Conservation (phyloP, 2,329 filamentous ascomycete genomes). For the Pestalotiopsis sp. region DNA sequence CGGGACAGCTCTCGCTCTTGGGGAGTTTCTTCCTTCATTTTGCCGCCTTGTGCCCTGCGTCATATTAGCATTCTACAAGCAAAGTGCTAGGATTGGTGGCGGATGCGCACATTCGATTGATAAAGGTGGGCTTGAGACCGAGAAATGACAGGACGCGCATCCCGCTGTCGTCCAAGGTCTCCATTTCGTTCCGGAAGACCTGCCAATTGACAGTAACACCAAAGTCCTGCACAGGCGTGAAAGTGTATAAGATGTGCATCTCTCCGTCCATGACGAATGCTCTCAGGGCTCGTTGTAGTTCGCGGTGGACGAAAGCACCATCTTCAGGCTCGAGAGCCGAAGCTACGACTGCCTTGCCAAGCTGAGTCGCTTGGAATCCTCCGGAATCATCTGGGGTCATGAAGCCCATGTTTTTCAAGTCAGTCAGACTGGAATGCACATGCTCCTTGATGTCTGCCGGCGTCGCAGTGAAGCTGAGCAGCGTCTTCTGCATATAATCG, state of each 20-base stretch:
- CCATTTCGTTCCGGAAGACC: constrained; percentile 72
- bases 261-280: constrained; percentile 82
- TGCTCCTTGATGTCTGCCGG: constrained; percentile 51
- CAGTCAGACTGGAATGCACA: constrained; percentile 60
- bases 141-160: constrained; percentile 69
- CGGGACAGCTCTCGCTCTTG: constrained; percentile 63
- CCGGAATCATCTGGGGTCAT: constrained; percentile 51
- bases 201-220: constrained; percentile 68
- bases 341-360: constrained; percentile 72
- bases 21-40: constrained; percentile 62
- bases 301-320: constrained; percentile 71
- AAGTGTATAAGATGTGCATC: constrained; percentile 78
- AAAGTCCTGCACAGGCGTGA: constrained; percentile 70
- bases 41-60: constrained; percentile 66
- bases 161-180: constrained; percentile 70
- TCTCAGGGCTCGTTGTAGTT: constrained; percentile 66
- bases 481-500: constrained; percentile 70
- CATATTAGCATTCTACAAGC: neutral
- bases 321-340: constrained; percentile 76
- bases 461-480: constrained; percentile 62
- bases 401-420: constrained; percentile 58
- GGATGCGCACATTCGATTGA: constrained; percentile 58
- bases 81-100: no score
- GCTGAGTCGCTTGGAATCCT: constrained; percentile 61
- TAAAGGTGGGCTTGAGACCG: constrained; percentile 66